Base-by-base conservation (phyloP, 495 filamentous ascomycete species). In the Astrothelium macrocarpum region DNA sequence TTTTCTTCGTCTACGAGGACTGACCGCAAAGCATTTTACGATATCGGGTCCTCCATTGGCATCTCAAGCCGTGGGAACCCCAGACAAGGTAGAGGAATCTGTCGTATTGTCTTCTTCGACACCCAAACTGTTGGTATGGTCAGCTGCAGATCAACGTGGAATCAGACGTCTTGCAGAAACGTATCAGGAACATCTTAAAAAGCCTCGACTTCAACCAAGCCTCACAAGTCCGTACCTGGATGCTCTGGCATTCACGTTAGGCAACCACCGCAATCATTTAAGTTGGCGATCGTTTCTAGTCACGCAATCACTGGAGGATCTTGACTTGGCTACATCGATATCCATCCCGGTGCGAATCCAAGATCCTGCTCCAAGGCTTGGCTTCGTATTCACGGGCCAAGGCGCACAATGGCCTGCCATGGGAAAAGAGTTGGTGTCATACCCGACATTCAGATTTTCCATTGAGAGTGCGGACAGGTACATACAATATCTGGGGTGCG, bases 361-460 rank as follows among this genome's bases (percentile, higher is more conserved):
- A 20, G 23, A 49, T 20, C 45, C 11, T 16, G n/a, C n/a, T n/a
- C n/a, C n/a, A n/a, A 56, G 20, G 20, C 14, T 65, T 16, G 39
- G 12, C 2, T 62, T 53, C 26, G 43, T 79, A 0, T 79, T 80
- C 62, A 80, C 78, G 1, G 78, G 78, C 10, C 78, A 80, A 65
- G 78, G 78, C 5, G 78, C 77, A 1, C 78, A 79, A 49, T 78
- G 70, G 65, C 60, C 65, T 7, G 68, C 67, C 2, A 81, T 81
- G 79, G 79, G 77, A 11, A 64, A 67, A 31, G 71, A 76, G 16
- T 58, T 82, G 12, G 60, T 79, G 2, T 28, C 67, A 1, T 77
- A 73, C 53, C 71, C 72, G 5, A 53, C 76, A n/a, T 80, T 80
- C 68, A 42, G 69, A 9, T 5, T 67, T 5, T 68, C 70, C 11